Evolutionary conservation across 1,284 basidiomycete species (phyloP).

Genomic region (Cryptococcus amylolentus): DNA sequence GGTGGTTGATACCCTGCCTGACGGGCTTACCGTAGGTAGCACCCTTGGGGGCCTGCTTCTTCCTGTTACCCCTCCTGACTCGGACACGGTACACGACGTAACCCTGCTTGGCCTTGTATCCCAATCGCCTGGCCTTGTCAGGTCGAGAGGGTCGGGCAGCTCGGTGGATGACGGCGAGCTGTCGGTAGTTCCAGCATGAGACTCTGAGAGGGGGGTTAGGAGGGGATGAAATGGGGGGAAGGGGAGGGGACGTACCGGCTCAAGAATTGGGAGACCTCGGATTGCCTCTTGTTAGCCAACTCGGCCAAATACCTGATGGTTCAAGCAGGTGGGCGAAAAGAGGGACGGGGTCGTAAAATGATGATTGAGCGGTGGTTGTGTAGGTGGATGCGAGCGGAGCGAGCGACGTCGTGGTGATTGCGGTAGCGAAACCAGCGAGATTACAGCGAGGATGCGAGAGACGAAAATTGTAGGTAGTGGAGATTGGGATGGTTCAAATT

Average conservation of each 20-base stretch:
- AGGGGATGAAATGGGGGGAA: too few relatives aligned
- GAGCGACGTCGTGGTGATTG: too few relatives aligned
- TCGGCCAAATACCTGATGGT: conserved; percentile 97
- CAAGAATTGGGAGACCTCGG: conserved; percentile 87
- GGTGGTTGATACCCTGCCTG: conserved; percentile 98
- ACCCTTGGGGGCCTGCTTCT: conserved; percentile 97
- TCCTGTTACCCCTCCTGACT: conserved; percentile 97
- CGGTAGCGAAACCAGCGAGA: too few relatives aligned
- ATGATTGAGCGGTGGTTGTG: too few relatives aligned
- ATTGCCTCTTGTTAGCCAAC: conserved; percentile 57
- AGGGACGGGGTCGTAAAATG: too few relatives aligned
- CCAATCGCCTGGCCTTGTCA: conserved; percentile 97
- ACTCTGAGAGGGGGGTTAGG: conserved; percentile 72
- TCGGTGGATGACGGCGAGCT: conserved; percentile 96
- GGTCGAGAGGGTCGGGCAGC: conserved; percentile 96
- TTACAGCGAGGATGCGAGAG: too few relatives aligned
- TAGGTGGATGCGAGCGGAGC: too few relatives aligned
- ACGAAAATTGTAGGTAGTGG: too few relatives aligned
- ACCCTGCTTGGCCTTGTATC: conserved; percentile 99
- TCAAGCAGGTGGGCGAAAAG: conserved; percentile 40
- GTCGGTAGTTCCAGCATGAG: conserved; percentile 98
- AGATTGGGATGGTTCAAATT: too few relatives aligned
- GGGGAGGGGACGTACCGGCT: too few relatives aligned
- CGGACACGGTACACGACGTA: conserved; percentile 98
- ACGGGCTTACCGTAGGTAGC: conserved; percentile 99